Evolutionary conservation across 169 alveolate genomes (phyloP), one percentile per base, ranked within the genome.

Genomic region (Fabrea salina): DNA sequence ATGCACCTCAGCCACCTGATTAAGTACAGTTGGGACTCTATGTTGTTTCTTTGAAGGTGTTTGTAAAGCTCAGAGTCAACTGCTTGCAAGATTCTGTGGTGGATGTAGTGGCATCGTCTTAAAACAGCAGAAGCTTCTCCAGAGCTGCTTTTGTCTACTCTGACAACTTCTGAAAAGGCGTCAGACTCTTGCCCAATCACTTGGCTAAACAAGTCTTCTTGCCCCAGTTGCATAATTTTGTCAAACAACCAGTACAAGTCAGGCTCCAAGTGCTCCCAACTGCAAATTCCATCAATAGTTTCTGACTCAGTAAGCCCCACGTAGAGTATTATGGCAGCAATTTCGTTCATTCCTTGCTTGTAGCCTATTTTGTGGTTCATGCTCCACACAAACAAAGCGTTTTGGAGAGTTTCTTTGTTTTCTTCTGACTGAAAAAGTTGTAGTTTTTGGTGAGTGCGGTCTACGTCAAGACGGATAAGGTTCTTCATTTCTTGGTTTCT

Each of bases 321-420:
- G 33, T 67, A 80, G 8, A 64, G 41, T 19, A 84, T 44, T 51
- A 83, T 61, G 19, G 84, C 90, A 32, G 74, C 61, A 2, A 88
- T 75, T 43, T 87, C 93, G 39, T 86, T 92, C 93, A 92, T 87
- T 80, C 96, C 96, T 77, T 93, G 95, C 79, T 89, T 91, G 74
- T 95, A 95, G 7, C 96, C 92, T 41, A 93, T 79, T 57, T 83
- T 67, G 67, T 92, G 89, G 39, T 83, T 82, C 61, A 75, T 86
- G 27, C 94, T 83, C 94, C 96, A 95, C 25, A 92, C 91, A 75
- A 93, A 95, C 61, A 95, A 79, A 0, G 92, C 82, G 66, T 94
- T 86, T 37, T 78, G 90, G 27, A 92, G 57, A 3, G 91, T 80
- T 44, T 87, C 83, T 59, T 93, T 91, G 7, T 90, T 89, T 8